Evolutionary conservation across 2,329 filamentous ascomycete species (phyloP).

Genomic region (Cladosporium oxysporum): DNA sequence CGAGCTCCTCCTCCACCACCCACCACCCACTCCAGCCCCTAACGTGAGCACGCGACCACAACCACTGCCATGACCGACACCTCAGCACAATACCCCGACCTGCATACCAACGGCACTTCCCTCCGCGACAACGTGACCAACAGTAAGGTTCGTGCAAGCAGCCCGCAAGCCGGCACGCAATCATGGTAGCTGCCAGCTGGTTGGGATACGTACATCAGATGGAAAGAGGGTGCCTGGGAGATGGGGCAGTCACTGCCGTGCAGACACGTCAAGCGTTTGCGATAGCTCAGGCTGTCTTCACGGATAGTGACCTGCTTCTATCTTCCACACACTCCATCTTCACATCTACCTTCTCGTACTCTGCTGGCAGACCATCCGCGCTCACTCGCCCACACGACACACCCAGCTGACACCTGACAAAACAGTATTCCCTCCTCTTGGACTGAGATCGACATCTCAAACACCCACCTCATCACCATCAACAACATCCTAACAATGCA

Average conservation of each 20-base stretch:
- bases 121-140: conserved; percentile 12
- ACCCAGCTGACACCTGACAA: conserved; percentile 12
- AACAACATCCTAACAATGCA: conserved; percentile 6
- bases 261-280: not conserved
- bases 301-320: not conserved
- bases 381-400: conserved; percentile 8
- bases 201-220: conserved; percentile 3
- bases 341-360: not conserved
- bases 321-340: not conserved
- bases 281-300: not conserved
- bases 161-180: not conserved
- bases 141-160: conserved; percentile 16
- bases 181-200: conserved; percentile 7
- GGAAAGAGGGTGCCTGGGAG: conserved; percentile 18
- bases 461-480: not conserved
- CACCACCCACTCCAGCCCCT: not conserved
- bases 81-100: conserved; percentile 10
- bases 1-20: not conserved
- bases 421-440: conserved; percentile 10
- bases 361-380: conserved; percentile 12
- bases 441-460: not conserved
- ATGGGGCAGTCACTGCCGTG: conserved; percentile 4
- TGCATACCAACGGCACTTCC: conserved; percentile 1
- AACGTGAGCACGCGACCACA: conserved; percentile 19
- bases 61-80: conserved; percentile 12